Percentiles rank a stretch among this genome's conserved stretches.
Conservation (phyloP, 106 monocot genomes). For the Dendrobium chrysotoxum region DNA sequence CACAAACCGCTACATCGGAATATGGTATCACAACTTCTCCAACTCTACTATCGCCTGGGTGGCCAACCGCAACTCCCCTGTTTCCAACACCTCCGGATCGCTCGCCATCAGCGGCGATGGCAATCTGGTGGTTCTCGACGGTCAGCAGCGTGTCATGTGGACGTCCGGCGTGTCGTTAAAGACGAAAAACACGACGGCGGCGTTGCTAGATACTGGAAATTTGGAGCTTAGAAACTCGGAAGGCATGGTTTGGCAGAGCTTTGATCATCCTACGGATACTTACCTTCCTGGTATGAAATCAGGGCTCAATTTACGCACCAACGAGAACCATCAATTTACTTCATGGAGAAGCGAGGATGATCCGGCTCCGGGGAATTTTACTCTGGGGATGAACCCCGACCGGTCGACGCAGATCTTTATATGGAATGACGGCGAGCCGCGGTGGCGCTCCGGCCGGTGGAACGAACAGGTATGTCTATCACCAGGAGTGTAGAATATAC, state of each 20-base stretch:
- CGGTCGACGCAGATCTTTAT: slow-evolving; percentile 45
- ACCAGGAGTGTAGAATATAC: too few relatives aligned
- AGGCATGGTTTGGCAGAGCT: slow-evolving; percentile 30
- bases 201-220: slow-evolving; percentile 25
- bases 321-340: slow-evolving; percentile 14
- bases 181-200: slow-evolving; percentile 3
- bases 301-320: slow-evolving; percentile 9
- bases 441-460: slow-evolving; percentile 71
- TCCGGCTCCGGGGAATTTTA: slow-evolving; percentile 34
- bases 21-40: slow-evolving; percentile 33
- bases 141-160: slow-evolving; percentile 11
- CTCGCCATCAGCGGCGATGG: slow-evolving; percentile 18
- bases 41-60: slow-evolving; percentile 31
- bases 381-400: slow-evolving; percentile 36
- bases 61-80: slow-evolving; percentile 35
- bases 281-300: slow-evolving; percentile 41
- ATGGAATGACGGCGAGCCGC: slow-evolving; percentile 19
- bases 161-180: slow-evolving; percentile 8
- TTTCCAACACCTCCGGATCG: slow-evolving; percentile 9
- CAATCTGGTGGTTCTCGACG: slow-evolving; percentile 16
- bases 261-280: slow-evolving; percentile 42
- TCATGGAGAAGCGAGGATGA: slow-evolving; percentile 46
- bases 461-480: slow-evolving; percentile 12
- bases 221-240: slow-evolving; percentile 11
- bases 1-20: slow-evolving; percentile 32